These are phyloP conservation scores for Nothophoma quercina DNA, from an alignment of 2,329 filamentous ascomycete species.

Conservation along the genomic window DNA sequence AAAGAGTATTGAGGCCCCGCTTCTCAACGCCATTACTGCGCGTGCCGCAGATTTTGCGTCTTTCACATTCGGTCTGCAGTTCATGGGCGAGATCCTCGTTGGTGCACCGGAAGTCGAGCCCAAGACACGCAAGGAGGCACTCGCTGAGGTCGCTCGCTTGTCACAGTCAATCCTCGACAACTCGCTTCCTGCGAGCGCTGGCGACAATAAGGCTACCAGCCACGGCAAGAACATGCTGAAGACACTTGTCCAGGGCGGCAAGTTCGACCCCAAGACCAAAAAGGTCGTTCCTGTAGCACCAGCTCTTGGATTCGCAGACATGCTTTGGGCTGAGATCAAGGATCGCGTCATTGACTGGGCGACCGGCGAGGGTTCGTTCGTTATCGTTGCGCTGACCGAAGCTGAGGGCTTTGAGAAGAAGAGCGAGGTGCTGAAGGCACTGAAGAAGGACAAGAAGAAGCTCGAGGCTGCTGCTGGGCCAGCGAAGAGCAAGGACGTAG, in stretches of 20 bases:
- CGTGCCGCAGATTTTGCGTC: constrained; percentile 73
- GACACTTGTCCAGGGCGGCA: constrained; percentile 86
- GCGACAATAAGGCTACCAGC: constrained; percentile 59
- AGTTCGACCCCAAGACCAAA: constrained; percentile 78
- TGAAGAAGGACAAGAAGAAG: constrained; percentile 76
- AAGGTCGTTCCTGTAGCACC: constrained; percentile 75
- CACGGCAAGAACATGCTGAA: constrained; percentile 86
- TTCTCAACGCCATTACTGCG: constrained; percentile 76
- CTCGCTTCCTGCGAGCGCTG: constrained; percentile 42
- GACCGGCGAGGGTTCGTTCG: constrained; percentile 83
- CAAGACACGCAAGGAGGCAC: constrained; percentile 60
- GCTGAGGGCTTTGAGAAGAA: constrained; percentile 71
- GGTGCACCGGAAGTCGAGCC: constrained; percentile 77
- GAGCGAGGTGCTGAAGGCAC: constrained; percentile 70
- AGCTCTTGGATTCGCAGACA: constrained; percentile 78
- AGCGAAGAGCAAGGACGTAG: constrained; percentile 25
- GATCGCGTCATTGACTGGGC: constrained; percentile 82
- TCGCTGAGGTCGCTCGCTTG: constrained; percentile 68
- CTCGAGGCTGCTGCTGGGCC: constrained; percentile 70
- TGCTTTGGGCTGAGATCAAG: constrained; percentile 83
- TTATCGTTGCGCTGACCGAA: constrained; percentile 82
- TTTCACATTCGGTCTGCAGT: constrained; percentile 84
- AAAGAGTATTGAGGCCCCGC: constrained; percentile 73
- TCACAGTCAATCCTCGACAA: constrained; percentile 43
- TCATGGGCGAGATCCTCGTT: constrained; percentile 83